These are phyloP conservation scores for Penicillium verhagenii DNA, from an alignment of 495 filamentous ascomycete species.

Conservation along the genomic window DNA sequence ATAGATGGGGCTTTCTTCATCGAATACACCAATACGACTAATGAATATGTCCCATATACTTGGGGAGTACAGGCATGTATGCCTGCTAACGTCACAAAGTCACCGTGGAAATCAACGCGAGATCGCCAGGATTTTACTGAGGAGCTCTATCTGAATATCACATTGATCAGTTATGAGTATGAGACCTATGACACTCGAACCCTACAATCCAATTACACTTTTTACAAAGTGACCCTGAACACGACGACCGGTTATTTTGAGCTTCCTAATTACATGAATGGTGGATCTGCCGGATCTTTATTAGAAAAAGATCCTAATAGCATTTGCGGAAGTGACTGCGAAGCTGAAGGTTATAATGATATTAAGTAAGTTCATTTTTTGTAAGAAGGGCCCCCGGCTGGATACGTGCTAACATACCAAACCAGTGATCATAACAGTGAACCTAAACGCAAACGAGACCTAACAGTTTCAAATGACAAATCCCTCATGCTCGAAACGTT, in stretches of 20 bases:
- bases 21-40: slow-evolving; percentile 11
- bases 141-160: slow-evolving; percentile 2
- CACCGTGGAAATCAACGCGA: slow-evolving; percentile 29
- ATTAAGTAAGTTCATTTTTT: background rate
- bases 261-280: slow-evolving; percentile 32
- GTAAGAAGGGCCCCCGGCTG: no score
- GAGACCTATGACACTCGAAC: background rate
- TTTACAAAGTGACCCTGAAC: slow-evolving; percentile 16
- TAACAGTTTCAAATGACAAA: background rate
- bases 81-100: slow-evolving; percentile 12
- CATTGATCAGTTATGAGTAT: background rate
- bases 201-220: background rate
- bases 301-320: slow-evolving; percentile 13
- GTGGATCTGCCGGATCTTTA: slow-evolving; percentile 17
- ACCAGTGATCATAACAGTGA: background rate
- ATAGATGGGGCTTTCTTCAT: slow-evolving; percentile 15
- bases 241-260: slow-evolving; percentile 37
- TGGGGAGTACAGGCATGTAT: slow-evolving; percentile 26
- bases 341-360: background rate
- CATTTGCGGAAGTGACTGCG: slow-evolving; percentile 2
- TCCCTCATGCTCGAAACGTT: background rate
- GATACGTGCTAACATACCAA: background rate
- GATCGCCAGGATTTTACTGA: slow-evolving; percentile 33
- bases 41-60: background rate
- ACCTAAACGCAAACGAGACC: background rate